Base-by-base conservation (phyloP, 1,139 yeast genomes). In the Scheffersomyces titani region DNA sequence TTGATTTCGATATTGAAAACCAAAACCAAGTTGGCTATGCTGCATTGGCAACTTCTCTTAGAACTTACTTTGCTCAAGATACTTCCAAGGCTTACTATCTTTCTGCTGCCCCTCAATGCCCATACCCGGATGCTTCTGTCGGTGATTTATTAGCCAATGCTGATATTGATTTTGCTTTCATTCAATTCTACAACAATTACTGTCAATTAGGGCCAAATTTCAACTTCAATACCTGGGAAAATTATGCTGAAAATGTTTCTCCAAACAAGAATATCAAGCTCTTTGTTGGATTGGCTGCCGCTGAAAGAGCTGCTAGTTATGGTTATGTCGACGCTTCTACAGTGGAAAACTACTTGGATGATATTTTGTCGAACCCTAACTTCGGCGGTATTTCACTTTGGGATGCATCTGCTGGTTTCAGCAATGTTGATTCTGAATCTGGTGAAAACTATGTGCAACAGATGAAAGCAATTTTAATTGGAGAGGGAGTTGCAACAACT, bases 21-120 rank as follows among this genome's bases (percentile, higher is more conserved):
- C 80, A 80, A 57, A 67, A 72, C 51, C 75, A 76, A 55, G 72
- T 76, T 3, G 93, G 93, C 30, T 84, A 84, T 61, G 83, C 83
- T 54, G 88, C 91, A 44, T 74, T 88, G 59, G 91, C 85, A 24
- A 79, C 71, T 11, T 80, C 80, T 58, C 80, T 93, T 65, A 87
- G 94, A 76, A 65, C 69, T 16, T 76, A 83, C 59, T 91, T 83
- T 65, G 75, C 76, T 19, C 70, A 76, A 21, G 88, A 87, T 65
- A 50, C 78, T 22, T 78, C 89, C 20, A 88, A 84, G 71, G 67
- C 73, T 18, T 93, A 90, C 75, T 92, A 90, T 71, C 77, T 93
- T 52, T 85, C 97, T 54, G 97, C 97, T 61, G 97, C 98, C 61
- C 98, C 98, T 30, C 98, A 93, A 77, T 93, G 98, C 77, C 90